phyloP scores from a whole-genome alignment of 23 red algal species.

The Gracilariopsis chorda region DNA sequence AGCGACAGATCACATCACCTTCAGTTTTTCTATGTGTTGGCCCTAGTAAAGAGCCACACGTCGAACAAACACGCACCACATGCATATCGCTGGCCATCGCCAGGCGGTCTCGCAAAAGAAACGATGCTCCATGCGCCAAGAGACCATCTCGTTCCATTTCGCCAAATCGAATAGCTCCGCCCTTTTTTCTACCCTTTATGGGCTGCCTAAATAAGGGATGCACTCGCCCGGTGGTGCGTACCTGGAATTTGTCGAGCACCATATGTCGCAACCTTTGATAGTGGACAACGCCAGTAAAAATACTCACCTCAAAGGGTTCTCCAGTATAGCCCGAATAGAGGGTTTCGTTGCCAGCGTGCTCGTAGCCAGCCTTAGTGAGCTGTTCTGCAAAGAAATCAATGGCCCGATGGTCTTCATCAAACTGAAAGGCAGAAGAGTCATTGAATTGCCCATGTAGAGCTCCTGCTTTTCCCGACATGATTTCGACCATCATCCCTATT shows the following conservation, averaged over 20 bases:
- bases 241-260: constrained; percentile 98
- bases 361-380: constrained; percentile 77
- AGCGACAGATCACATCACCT: background rate
- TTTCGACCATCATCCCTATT: constrained; percentile 98
- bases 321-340: constrained; percentile 87
- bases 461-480: constrained; percentile 88
- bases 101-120: constrained; percentile 83
- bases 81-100: constrained; percentile 82
- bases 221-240: constrained; percentile 74
- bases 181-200: constrained; percentile 83
- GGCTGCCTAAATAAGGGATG: constrained; percentile 86
- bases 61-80: constrained; percentile 67
- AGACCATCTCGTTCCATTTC: constrained; percentile 99
- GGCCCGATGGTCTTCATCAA: constrained; percentile 71
- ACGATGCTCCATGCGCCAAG: constrained; percentile 87
- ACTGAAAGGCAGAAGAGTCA: constrained; percentile 74
- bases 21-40: constrained; percentile 33
- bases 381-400: constrained; percentile 81
- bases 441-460: constrained; percentile 62
- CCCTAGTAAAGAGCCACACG: constrained; percentile 74
- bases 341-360: constrained; percentile 73
- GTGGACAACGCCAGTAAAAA: constrained; percentile 93
- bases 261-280: constrained; percentile 96
- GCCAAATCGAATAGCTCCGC: constrained; percentile 96
- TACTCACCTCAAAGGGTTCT: constrained; percentile 88